Base-by-base conservation (phyloP, 2,329 filamentous ascomycete genomes). In the Verticillium dahliae region DNA sequence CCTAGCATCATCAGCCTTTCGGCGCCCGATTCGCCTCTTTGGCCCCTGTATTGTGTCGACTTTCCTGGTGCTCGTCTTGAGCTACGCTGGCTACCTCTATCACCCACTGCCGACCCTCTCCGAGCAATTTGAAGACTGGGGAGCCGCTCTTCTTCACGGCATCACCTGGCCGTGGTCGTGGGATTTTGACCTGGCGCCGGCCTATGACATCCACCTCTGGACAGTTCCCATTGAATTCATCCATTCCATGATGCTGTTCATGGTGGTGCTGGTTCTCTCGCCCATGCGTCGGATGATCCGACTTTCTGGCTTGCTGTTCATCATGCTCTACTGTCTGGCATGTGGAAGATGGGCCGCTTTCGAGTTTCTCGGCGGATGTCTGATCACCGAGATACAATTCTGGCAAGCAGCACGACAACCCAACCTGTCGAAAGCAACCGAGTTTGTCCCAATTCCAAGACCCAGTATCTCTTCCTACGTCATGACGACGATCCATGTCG, bases 181-280 rank as follows among this genome's bases (percentile, higher is more conserved):
- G 27, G 38, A 76, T 39, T 58, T 56, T 2, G 69, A 74, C 60
- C 60, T 76, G 58, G 68, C 33, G 27, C 10, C 59, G 67, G 75
- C 70, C 35, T 84, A 85, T 67, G 82, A 86, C 66, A 77, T 82
- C 22, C 85, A 87, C 64, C 71, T 86, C 18, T 87, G 85, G 85
- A 86, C 85, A 3, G 86, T 87, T 39, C 84, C 85, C 5, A 78
- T 85, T 57, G 85, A 87, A 69, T 85, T 84, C 67, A 76, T 80
- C 61, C 82, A 80, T 69, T 85, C 82, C 2, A 77, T 87, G 66
- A 75, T 83, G 59, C 76, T 86, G 11, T 87, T 86, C 70, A 71
- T 85, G 6, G 74, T 78, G 22, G 69, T 85, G n/a, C 62, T 85
- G 4, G 83, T 76, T 22, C 77, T 80, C 7, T 78, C 80, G 6